Evolutionary conservation across 768 basidiomycete genomes (phyloP).

Genomic region (Lactarius deliciosus): DNA sequence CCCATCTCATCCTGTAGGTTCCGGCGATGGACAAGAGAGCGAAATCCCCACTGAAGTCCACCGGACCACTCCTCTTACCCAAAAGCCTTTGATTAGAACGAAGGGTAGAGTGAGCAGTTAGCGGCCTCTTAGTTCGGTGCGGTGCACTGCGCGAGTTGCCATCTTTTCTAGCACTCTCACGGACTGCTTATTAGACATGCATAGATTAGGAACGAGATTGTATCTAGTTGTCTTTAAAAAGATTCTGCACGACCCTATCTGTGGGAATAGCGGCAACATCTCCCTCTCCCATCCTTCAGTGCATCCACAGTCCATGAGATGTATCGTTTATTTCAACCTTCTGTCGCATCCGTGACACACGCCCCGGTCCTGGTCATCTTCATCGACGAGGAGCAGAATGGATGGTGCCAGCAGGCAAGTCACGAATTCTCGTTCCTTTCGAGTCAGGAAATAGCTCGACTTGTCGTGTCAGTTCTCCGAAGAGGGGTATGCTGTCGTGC

Average conservation of each 20-base stretch:
- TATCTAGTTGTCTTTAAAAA: not conserved
- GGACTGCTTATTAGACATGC: slow-evolving; percentile 12
- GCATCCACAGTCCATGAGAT: slow-evolving; percentile 10
- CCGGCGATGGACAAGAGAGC: slow-evolving; percentile 32
- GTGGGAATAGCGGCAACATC: not conserved
- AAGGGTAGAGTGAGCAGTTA: slow-evolving; percentile 20
- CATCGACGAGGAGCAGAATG: slow-evolving; percentile 35
- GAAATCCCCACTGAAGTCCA: slow-evolving; percentile 42
- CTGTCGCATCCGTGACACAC: slow-evolving; percentile 35
- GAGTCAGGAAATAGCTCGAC: not conserved
- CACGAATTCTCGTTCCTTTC: not conserved
- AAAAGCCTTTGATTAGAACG: slow-evolving; percentile 53
- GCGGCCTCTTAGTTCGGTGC: slow-evolving; percentile 13
- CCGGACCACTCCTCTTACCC: slow-evolving; percentile 58
- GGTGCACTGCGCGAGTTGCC: slow-evolving; percentile 9
- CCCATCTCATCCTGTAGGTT: slow-evolving; percentile 37
- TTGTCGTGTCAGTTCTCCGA: slow-evolving; percentile 36
- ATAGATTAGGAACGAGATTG: slow-evolving; percentile 18
- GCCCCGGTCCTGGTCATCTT: slow-evolving; percentile 37
- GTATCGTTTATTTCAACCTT: slow-evolving; percentile 31
- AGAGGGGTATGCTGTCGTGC: slow-evolving; percentile 43
- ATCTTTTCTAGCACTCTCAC: slow-evolving; percentile 1
- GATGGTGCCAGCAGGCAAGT: slow-evolving; percentile 42
- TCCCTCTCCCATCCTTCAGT: not conserved
- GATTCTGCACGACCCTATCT: not conserved